Conservation (phyloP, 2,329 filamentous ascomycete genomes). For the Fusarium sp. region DNA sequence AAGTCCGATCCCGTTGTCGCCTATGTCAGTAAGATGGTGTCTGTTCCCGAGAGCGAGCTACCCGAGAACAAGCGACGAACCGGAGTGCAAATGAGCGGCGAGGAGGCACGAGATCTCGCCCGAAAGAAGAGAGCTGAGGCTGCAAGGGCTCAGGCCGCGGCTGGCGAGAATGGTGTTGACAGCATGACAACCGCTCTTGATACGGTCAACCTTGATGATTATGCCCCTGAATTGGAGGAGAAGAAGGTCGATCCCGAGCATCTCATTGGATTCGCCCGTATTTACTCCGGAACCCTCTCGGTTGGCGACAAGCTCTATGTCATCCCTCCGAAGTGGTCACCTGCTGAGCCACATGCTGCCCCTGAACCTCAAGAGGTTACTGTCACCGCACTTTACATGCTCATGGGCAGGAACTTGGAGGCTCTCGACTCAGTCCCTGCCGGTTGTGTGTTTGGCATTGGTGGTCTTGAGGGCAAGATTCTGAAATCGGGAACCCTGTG, state of each 20-base stretch:
- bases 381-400: constrained; percentile 88
- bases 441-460: constrained; percentile 94
- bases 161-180: constrained; percentile 60
- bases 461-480: constrained; percentile 90
- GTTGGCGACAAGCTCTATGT: constrained; percentile 94
- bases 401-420: constrained; percentile 94
- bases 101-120: constrained; percentile 89
- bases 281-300: constrained; percentile 90
- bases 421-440: constrained; percentile 86
- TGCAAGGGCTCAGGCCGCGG: constrained; percentile 77
- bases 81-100: constrained; percentile 77
- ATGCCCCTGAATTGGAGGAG: constrained; percentile 58
- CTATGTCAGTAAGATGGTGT: constrained; percentile 99
- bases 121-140: constrained; percentile 91
- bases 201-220: constrained; percentile 68
- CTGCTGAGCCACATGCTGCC: constrained; percentile 75
- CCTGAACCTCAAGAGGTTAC: constrained; percentile 85
- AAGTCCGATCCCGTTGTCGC: constrained; percentile 84
- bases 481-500: constrained; percentile 95
- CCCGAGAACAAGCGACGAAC: constrained; percentile 82
- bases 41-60: constrained; percentile 90
- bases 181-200: constrained; percentile 70
- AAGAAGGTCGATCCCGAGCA: constrained; percentile 81
- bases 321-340: constrained; percentile 91
- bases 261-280: constrained; percentile 91